Evolutionary conservation across 176 grass and related monocot species (phyloP), one percentile per base, ranked within the genome.

Genomic region (Neostapfia colusana): DNA sequence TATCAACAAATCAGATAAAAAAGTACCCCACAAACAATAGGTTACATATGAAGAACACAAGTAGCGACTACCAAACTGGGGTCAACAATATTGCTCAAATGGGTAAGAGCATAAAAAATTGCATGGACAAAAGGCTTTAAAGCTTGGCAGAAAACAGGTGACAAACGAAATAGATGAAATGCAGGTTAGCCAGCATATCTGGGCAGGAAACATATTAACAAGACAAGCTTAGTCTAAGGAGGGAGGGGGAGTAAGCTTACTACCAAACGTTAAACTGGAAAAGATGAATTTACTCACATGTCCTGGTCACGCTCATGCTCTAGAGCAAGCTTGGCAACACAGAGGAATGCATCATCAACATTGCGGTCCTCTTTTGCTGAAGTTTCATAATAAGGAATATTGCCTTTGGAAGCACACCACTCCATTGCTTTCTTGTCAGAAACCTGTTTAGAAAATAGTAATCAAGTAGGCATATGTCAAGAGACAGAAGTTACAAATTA

Each of bases 311-410:
- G 80, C 62, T 99, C 96, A 73, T 95, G 92, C 70, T 99, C 85
- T 48, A 99, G 49, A 46, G 96, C 92, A 77, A 99, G 96, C 78
- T 95, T 95, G 67, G 92, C 89, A 61, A 99, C 79, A 77, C 81
- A 86, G 26, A 99, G 84, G 73, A 99, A 93, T 21, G 89, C 92
- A 64, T 72, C 84, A 56, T 99, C 96, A 34, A 99, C 92, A 67
- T 99, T 99, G 66, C 70, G 82, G 73, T 93, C 96, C 79, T 99
- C 96, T 80, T 93, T 99, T 72, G 96, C 96, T 44, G 92, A 99
- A 66, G 96, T 99, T 83, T 99, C 96, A 48, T 79, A 95, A 80
- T 99, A 99, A 72, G 96, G 96, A 75, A 99, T 95, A 69, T 82
- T 99, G 49, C 88, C 92, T 84, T 84, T 95, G 23, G 92, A 89